These are phyloP conservation scores for Erythrobasidium hasegawianum DNA, from an alignment of 1,284 basidiomycete species.

Conservation along the genomic window DNA sequence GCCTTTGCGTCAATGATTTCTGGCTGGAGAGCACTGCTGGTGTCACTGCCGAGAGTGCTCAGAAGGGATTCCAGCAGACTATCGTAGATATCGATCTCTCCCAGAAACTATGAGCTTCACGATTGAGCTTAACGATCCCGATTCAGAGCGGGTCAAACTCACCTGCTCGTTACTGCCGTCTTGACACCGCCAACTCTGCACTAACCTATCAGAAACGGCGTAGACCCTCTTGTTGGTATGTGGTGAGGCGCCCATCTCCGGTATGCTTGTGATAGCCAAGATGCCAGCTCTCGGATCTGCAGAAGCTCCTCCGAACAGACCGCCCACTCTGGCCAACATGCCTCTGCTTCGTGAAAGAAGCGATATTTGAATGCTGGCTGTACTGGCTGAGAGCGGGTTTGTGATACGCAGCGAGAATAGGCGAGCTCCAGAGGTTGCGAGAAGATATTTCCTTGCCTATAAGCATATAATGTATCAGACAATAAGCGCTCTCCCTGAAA, in stretches of 20 bases:
- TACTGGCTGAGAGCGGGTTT: background rate
- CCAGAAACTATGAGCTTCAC: conserved; percentile 33
- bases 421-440: conserved; percentile 49
- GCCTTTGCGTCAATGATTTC: conserved; percentile 39
- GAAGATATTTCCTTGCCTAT: conserved; percentile 45
- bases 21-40: background rate
- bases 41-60: background rate
- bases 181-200: conserved; percentile 40
- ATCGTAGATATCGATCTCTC: conserved; percentile 40
- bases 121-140: too few species aligned
- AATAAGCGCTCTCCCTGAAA: too few species aligned
- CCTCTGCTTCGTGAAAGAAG: conserved; percentile 13
- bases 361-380: background rate
- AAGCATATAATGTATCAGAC: too few species aligned
- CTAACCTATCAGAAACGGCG: conserved; percentile 39
- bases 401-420: conserved; percentile 47
- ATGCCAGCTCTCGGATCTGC: conserved; percentile 41
- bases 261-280: conserved; percentile 35
- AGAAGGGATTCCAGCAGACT: conserved; percentile 32
- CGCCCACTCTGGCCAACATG: conserved; percentile 23
- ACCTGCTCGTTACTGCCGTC: conserved; percentile 24
- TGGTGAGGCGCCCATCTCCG: background rate
- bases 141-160: too few species aligned
- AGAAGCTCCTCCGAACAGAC: conserved; percentile 14
- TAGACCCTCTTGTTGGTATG: conserved; percentile 32